These are phyloP conservation scores for Golubevia pallescens DNA, from an alignment of 1,284 basidiomycete species.

Conservation along the genomic window DNA sequence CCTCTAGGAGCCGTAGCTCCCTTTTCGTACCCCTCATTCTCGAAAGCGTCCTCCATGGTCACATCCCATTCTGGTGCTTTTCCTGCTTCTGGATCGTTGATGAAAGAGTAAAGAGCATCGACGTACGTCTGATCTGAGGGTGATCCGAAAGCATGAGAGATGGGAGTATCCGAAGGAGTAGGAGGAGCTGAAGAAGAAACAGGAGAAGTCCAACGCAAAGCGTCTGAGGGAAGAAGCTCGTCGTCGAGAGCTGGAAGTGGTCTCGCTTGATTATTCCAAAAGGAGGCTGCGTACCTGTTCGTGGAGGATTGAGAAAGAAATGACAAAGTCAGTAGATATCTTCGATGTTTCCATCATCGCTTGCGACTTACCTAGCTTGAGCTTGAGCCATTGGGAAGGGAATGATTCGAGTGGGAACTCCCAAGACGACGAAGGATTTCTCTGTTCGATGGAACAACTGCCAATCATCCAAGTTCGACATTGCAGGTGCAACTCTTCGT, in stretches of 20 bases:
- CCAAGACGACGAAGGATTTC: slow-evolving; percentile 32
- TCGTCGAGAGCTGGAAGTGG: slow-evolving; percentile 4
- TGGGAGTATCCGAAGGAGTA: background rate
- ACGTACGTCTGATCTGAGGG: slow-evolving; percentile 36
- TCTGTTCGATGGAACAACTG: slow-evolving; percentile 44
- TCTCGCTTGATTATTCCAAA: slow-evolving; percentile 7
- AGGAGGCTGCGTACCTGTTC: background rate
- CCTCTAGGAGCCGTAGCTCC: slow-evolving; percentile 7
- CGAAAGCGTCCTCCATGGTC: slow-evolving; percentile 9
- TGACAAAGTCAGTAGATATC: background rate
- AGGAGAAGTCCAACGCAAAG: slow-evolving; percentile 1
- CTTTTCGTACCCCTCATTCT: slow-evolving; percentile 2
- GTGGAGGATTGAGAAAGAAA: background rate
- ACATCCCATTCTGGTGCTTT: slow-evolving; percentile 7
- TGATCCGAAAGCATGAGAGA: slow-evolving; percentile 19
- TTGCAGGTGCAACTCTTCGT: slow-evolving; percentile 8
- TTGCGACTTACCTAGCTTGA: slow-evolving; percentile 32
- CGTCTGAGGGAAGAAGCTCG: background rate
- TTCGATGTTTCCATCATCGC: no score
- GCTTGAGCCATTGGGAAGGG: slow-evolving; percentile 53
- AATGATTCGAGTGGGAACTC: slow-evolving; percentile 45
- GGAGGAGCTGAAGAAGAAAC: background rate
- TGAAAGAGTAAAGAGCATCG: slow-evolving; percentile 26
- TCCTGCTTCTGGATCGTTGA: background rate
- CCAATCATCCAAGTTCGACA: slow-evolving; percentile 56